A percentile compares a stretch with the other conserved stretches of the same genome.
Conservation (phyloP, 305 asterid genomes). For the Fraxinus albicans region DNA sequence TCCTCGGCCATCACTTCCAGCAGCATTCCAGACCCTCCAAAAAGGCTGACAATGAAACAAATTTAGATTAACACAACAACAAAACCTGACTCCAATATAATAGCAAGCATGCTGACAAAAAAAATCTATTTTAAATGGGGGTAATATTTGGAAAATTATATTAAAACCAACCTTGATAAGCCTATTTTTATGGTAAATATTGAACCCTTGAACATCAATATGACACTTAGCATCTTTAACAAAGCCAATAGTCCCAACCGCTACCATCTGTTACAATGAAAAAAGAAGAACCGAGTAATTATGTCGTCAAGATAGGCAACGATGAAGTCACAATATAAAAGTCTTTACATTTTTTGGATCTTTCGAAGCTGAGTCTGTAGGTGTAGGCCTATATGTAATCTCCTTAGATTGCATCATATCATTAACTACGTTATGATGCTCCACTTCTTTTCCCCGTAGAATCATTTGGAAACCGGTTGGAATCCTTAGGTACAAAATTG, state of each 20-base stretch:
- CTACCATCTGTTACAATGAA: slow-evolving; percentile 34
- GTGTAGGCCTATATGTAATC: slow-evolving; percentile 46
- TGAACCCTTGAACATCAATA: slow-evolving; percentile 83
- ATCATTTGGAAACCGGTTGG: slow-evolving; percentile 58
- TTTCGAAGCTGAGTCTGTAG: slow-evolving; percentile 32
- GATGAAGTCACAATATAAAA: not conserved
- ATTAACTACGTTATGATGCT: slow-evolving; percentile 49
- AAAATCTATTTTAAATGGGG: not conserved
- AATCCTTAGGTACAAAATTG: slow-evolving; percentile 56
- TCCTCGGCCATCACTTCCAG: slow-evolving; percentile 84
- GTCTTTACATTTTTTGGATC: slow-evolving; percentile 38
- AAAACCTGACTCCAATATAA: not conserved
- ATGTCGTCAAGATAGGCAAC: not conserved
- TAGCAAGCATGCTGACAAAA: not conserved
- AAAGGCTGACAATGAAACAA: slow-evolving; percentile 46
- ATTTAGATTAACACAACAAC: not conserved
- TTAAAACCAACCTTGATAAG: slow-evolving; percentile 59
- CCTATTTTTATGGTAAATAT: slow-evolving; percentile 74
- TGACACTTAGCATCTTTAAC: slow-evolving; percentile 68
- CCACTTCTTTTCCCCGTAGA: slow-evolving; percentile 53
- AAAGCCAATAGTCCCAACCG: slow-evolving; percentile 58
- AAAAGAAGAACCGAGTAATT: not conserved
- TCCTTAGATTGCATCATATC: slow-evolving; percentile 42
- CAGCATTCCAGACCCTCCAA: slow-evolving; percentile 87
- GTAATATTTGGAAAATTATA: not conserved